Base-by-base conservation (phyloP, 805 yeast species). In the Yarrowia yakushimensis region DNA sequence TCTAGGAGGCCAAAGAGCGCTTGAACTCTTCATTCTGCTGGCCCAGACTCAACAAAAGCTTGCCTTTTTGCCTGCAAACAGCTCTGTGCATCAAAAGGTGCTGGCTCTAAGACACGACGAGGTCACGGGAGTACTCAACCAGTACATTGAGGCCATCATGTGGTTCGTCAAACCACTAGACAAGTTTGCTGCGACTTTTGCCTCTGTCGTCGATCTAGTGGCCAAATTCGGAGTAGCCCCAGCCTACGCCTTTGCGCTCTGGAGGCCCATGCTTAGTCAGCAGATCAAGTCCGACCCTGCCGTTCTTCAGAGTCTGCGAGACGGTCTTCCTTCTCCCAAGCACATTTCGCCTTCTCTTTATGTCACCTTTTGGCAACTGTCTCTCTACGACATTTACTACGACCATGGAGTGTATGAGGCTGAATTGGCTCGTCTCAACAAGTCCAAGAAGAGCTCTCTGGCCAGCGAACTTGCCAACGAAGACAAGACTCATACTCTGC, bases 31-130 rank as follows among this genome's bases (percentile, higher is more conserved):
- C 55, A 74, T 90, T 2, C 71, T 88, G 28, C 77, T 92, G 23
- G 79, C 85, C 18, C 71, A 82, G 78, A 63, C 76, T 79, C 66
- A 75, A 77, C 15, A 73, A 75, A 41, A 77, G 74, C 13, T 73
- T 80, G 66, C 72, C 1, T 72, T 68, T 34, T 72, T 81, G 11
- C 72, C 73, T 8, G 71, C 73, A 1, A 68, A 68, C 15, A 70
- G 72, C 0, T 72, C 73, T 33, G 73, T 78, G 4, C 87, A 85
- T 66, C 81, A 87, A 69, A 92, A 92, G 69, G 84, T 90, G 22
- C 72, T 90, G 60, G 83, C 94, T 0, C 81, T 82, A 60, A 80
- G 85, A 64, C 82, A 81, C 66, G 98, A 92, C 70, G 96, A 90
- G 65, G 73, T 88, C 63, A 78, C 79, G 11, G 79, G 85, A 0